These are phyloP conservation scores for Starmera stellimalicola DNA, from an alignment of 1,139 yeast genomes.

Conservation along the genomic window DNA sequence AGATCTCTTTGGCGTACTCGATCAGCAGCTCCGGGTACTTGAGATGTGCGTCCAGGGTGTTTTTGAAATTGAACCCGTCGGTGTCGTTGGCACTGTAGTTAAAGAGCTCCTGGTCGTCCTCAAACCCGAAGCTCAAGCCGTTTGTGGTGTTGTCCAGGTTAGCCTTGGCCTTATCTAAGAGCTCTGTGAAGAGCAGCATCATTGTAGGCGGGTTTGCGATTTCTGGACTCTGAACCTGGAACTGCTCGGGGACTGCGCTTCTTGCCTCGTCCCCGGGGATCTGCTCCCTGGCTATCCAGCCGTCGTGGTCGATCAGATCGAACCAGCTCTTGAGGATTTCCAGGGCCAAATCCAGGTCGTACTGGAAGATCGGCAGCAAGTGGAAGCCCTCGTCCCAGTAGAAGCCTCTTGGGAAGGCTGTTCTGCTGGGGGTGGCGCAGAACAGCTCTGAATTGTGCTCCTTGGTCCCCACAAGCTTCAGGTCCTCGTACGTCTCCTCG, in stretches of 20 bases:
- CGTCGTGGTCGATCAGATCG: slow-evolving; percentile 77
- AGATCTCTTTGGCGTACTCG: slow-evolving; percentile 54
- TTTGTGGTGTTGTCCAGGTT: not conserved
- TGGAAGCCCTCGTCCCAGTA: slow-evolving; percentile 99
- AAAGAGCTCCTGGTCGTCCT: not conserved
- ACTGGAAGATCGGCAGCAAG: slow-evolving; percentile 68
- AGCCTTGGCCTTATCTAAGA: slow-evolving; percentile 41
- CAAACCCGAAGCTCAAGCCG: not conserved
- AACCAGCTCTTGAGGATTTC: slow-evolving; percentile 89
- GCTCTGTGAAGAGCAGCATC: slow-evolving; percentile 65
- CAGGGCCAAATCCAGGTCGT: slow-evolving; percentile 75
- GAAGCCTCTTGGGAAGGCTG: slow-evolving; percentile 93
- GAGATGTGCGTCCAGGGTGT: slow-evolving; percentile 43
- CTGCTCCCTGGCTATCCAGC: slow-evolving; percentile 97
- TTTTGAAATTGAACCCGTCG: slow-evolving; percentile 10
- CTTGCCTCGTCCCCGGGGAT: slow-evolving; percentile 90
- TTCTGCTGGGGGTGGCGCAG: slow-evolving; percentile 83
- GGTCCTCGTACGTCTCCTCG: slow-evolving; percentile 53
- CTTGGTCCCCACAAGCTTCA: slow-evolving; percentile 34
- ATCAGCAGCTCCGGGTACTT: slow-evolving; percentile 53
- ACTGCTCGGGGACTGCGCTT: slow-evolving; percentile 79
- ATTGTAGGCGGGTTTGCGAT: slow-evolving; percentile 96
- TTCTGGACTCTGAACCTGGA: slow-evolving; percentile 78
- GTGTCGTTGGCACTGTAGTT: not conserved
- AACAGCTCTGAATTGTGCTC: slow-evolving; percentile 72